Conservation (phyloP, 306 rosid species). For the Cucurbita maxima region DNA sequence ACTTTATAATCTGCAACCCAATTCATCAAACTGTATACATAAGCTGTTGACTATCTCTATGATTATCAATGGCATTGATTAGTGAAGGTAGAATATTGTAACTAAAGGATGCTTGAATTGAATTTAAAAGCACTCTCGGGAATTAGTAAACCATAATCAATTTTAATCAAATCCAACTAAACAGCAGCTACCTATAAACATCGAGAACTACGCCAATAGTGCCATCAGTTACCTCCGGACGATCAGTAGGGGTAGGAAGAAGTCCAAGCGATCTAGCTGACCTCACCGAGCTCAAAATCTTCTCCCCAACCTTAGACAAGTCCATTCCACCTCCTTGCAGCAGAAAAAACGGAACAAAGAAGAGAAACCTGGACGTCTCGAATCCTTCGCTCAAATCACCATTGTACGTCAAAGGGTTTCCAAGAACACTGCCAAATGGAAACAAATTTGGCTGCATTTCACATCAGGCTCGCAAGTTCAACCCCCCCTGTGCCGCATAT, state of each 20-base stretch:
- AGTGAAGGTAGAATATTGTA: not conserved
- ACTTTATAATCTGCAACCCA: not conserved
- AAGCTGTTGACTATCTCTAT: not conserved
- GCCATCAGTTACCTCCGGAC: conserved; percentile 61
- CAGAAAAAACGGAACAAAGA: conserved; percentile 69
- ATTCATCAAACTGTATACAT: not conserved
- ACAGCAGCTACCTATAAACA: not conserved
- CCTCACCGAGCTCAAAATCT: conserved; percentile 90
- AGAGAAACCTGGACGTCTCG: conserved; percentile 68
- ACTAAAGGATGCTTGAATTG: not conserved
- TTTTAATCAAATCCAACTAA: not conserved
- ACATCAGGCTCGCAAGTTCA: conserved; percentile 37
- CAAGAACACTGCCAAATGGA: conserved; percentile 59
- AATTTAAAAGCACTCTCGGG: not conserved
- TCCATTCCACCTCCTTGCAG: conserved; percentile 94
- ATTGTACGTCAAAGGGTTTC: conserved; percentile 64
- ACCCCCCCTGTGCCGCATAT: conserved; percentile 17
- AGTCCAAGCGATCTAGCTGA: conserved; percentile 91
- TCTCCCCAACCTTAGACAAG: conserved; percentile 88
- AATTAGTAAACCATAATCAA: not conserved
- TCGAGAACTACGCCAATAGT: not conserved
- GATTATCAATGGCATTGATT: not conserved
- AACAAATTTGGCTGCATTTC: conserved; percentile 94
- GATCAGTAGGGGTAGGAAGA: conserved; percentile 77
- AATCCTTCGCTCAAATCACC: conserved; percentile 81